Percentiles rank a stretch among this genome's conserved stretches.
These are phyloP conservation scores for Trichoderma aggressivum DNA, from an alignment of 2,329 filamentous ascomycete species.

Conservation along the genomic window DNA sequence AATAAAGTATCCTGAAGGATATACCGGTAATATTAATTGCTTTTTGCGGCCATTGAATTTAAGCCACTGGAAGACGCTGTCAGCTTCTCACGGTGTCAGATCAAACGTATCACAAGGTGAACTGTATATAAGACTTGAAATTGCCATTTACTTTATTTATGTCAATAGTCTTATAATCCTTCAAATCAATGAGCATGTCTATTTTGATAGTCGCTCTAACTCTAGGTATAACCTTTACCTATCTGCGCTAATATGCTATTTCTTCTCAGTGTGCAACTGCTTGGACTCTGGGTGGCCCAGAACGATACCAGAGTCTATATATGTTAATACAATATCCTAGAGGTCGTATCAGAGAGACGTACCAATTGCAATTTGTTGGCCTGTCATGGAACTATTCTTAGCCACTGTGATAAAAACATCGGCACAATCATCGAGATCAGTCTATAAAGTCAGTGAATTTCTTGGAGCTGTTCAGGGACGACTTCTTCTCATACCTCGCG, in stretches of 20 bases:
- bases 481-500: background rate
- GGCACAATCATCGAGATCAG: constrained; percentile 2
- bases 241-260: background rate
- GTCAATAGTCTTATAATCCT: background rate
- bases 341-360: background rate
- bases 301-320: background rate
- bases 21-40: background rate
- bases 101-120: background rate
- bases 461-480: background rate
- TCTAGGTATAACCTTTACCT: background rate
- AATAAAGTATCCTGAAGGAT: background rate
- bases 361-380: constrained; percentile 12
- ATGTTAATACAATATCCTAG: background rate
- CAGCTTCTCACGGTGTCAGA: background rate
- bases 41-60: background rate
- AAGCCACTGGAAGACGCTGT: background rate
- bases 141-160: background rate
- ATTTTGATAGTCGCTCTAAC: background rate
- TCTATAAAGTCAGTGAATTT: background rate
- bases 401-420: constrained; percentile 1
- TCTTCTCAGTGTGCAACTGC: background rate
- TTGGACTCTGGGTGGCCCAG: background rate
- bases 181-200: background rate
- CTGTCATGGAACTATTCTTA: constrained; percentile 15
- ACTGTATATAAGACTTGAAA: background rate